Evolutionary conservation across 2,329 filamentous ascomycete species (phyloP).

Genomic region (Penicillium sp.): DNA sequence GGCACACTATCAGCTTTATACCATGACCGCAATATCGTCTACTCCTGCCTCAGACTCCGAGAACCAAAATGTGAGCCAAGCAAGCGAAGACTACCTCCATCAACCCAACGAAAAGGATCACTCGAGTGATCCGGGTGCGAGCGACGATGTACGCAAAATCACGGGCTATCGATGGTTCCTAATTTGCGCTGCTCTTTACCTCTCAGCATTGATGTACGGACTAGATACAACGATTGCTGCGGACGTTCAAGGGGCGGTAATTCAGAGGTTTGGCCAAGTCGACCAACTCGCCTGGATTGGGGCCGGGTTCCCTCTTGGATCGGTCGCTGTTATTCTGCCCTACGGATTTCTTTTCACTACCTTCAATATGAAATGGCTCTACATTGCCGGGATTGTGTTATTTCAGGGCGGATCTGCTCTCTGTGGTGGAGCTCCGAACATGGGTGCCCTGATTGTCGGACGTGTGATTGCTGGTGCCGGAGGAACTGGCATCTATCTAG

Average conservation of each 20-base stretch:
- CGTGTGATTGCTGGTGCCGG: slow-evolving; percentile 35
- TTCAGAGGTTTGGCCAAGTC: slow-evolving; percentile 37
- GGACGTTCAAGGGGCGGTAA: slow-evolving; percentile 46
- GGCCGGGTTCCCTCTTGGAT: slow-evolving; percentile 43
- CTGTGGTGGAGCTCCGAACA: slow-evolving; percentile 45
- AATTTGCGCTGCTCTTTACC: slow-evolving; percentile 26
- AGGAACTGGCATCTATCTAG: slow-evolving; percentile 31
- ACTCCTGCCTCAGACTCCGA: background rate
- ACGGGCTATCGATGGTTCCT: slow-evolving; percentile 13
- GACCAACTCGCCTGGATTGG: slow-evolving; percentile 44
- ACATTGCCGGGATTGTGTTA: slow-evolving; percentile 25
- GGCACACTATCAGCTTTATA: background rate
- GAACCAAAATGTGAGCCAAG: background rate
- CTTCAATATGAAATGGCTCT: slow-evolving; percentile 48
- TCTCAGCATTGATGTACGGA: slow-evolving; percentile 37
- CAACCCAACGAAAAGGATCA: background rate
- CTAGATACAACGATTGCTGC: slow-evolving; percentile 50
- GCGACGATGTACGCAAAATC: background rate
- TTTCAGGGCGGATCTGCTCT: slow-evolving; percentile 35
- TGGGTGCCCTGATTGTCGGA: slow-evolving; percentile 47
- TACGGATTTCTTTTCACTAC: slow-evolving; percentile 37
- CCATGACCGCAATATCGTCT: background rate
- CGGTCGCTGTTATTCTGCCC: slow-evolving; percentile 38
- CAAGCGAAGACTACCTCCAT: background rate
- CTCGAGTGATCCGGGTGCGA: background rate